phyloP scores from a whole-genome alignment of 768 basidiomycete genomes.

The Mycena olivaceomarginata region DNA sequence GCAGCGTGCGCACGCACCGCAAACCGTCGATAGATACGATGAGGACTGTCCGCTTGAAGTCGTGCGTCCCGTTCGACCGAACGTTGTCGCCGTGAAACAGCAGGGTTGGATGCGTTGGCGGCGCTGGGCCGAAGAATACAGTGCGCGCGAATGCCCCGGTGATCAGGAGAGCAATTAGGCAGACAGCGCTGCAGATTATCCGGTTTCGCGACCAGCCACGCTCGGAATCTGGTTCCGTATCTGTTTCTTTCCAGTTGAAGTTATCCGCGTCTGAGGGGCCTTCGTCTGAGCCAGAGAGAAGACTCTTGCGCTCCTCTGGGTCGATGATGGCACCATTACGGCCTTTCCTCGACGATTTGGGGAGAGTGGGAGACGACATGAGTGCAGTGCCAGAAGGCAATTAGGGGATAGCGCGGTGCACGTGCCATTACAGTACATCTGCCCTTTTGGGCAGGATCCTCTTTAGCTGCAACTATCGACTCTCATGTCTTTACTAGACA shows the following conservation, averaged over 20 bases:
- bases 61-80: constrained; percentile 88
- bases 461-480: neutral
- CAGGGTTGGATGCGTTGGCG: constrained; percentile 50
- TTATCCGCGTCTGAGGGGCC: constrained; percentile 44
- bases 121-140: constrained; percentile 53
- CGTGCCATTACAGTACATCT: neutral
- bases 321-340: neutral
- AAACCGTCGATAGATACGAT: constrained; percentile 93
- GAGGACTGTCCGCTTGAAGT: constrained; percentile 87
- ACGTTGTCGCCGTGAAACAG: constrained; percentile 64
- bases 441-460: neutral
- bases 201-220: constrained; percentile 61
- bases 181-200: constrained; percentile 60
- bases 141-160: constrained; percentile 64
- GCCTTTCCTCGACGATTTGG: constrained; percentile 13
- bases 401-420: neutral
- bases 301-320: constrained; percentile 62
- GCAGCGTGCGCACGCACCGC: constrained; percentile 63
- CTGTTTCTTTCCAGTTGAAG: constrained; percentile 49
- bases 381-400: neutral
- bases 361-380: constrained; percentile 21
- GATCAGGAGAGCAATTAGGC: constrained; percentile 64
- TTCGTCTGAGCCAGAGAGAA: constrained; percentile 54
- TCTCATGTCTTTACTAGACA: constrained; percentile 78
- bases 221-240: constrained; percentile 43